Base-by-base conservation (phyloP, 805 yeast species). In the Starmerella etchellsii region DNA sequence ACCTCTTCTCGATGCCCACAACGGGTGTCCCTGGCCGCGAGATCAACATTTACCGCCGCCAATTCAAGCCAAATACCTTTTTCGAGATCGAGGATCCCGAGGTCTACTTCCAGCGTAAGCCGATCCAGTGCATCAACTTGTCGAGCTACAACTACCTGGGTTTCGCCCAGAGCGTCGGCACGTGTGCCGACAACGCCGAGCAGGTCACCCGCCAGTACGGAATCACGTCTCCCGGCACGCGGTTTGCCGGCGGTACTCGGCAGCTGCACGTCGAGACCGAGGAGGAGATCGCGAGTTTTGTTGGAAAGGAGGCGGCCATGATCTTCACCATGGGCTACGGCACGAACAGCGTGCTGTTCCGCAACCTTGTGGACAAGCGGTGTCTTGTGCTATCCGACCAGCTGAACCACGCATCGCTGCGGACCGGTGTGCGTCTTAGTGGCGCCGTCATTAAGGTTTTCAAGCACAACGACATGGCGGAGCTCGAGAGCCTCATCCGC, bases 11-110 rank as follows among this genome's bases (percentile, higher is more conserved):
- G 2, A 76, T 95, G 58, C 95, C 95, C 32, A 83, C 93, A n/a
- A 80, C 81, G 44, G 97, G 96, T 38, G 97, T 88, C 18, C 97
- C 99, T 1, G 99, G 99, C 22, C 75, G 99, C 59, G 78, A 68
- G 55, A 76, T 88, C 53, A 73, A 76, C 43, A 78, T 94, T 53
- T 77, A 79, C 54, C 87, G 84, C 53, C 74, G 98, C 53, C 63
- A 67, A 25, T 70, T 85, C n/a, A 21, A 15, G 33, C 68, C 69
- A 34, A 78, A 79, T 50, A 71, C 73, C 54, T 75, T 76, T 56
- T 67, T 68, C 30, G 68, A 73, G 41, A 83, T 79, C 57, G 69
- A 74, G 26, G 40, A 34, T 34, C 35, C 36, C 33, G 37, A 39
- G 21, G 13, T 14, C n/a, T 36, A 24, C 22, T 82, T 80, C 56